phyloP scores from a whole-genome alignment of 768 basidiomycete species.

The Trametes coccinea region DNA sequence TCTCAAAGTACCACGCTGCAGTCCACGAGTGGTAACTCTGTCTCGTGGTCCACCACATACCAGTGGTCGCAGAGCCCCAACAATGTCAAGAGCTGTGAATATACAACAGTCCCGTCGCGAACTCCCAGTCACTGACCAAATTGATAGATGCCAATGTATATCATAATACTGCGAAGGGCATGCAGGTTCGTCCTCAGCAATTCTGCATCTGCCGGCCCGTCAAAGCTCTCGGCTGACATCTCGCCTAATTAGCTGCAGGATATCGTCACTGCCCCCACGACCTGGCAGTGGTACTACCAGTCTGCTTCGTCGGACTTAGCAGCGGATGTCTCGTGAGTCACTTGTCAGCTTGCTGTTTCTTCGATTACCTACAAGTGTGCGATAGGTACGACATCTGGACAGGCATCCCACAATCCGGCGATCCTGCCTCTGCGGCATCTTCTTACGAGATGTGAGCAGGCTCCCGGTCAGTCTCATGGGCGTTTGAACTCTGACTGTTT shows the following conservation, averaged over 20 bases:
- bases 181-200: slow-evolving; percentile 36
- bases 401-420: slow-evolving; percentile 44
- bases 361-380: too few species aligned
- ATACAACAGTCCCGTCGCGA: too few species aligned
- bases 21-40: slow-evolving; percentile 38
- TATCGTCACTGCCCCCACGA: slow-evolving; percentile 47
- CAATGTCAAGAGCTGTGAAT: slow-evolving; percentile 50
- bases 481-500: background rate
- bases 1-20: slow-evolving; percentile 49
- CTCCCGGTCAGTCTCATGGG: too few species aligned
- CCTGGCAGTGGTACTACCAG: slow-evolving; percentile 53
- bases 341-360: too few species aligned
- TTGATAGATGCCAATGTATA: slow-evolving; percentile 46
- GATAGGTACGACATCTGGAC: slow-evolving; percentile 57
- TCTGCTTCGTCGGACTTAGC: slow-evolving; percentile 46
- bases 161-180: slow-evolving; percentile 48
- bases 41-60: slow-evolving; percentile 55
- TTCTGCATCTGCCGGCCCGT: background rate
- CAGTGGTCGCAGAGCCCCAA: slow-evolving; percentile 53
- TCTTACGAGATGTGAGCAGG: slow-evolving; percentile 46
- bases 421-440: slow-evolving; percentile 46
- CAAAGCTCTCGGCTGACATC: too few species aligned
- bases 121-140: slow-evolving; percentile 47
- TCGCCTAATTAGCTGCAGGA: slow-evolving; percentile 34
- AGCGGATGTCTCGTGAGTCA: slow-evolving; percentile 53